These are phyloP conservation scores for Bimuria novae-zelandiae DNA, from an alignment of 2,329 filamentous ascomycete genomes.

Conservation along the genomic window DNA sequence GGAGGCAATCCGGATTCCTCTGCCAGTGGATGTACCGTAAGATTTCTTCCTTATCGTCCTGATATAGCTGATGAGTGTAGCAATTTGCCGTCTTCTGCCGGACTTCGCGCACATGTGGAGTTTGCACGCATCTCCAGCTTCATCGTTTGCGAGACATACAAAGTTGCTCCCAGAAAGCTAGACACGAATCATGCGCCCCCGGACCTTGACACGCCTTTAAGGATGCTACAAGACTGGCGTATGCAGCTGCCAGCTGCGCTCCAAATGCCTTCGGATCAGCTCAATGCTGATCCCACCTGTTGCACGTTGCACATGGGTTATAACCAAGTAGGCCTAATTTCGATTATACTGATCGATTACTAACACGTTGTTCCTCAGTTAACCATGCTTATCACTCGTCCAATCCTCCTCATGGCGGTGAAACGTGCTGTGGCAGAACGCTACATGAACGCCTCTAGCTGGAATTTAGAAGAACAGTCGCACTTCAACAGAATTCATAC, in stretches of 20 bases:
- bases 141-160: constrained; percentile 34
- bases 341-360: not conserved
- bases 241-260: constrained; percentile 21
- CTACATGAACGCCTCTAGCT: constrained; percentile 15
- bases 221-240: constrained; percentile 27
- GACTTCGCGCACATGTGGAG: constrained; percentile 30
- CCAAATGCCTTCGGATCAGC: constrained; percentile 12
- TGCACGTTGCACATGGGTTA: constrained; percentile 30
- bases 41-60: not conserved
- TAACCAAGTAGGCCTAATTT: constrained; percentile 19
- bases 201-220: constrained; percentile 25
- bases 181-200: constrained; percentile 10
- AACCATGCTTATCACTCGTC: constrained; percentile 30
- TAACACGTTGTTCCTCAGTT: constrained; percentile 9
- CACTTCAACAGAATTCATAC: constrained; percentile 18
- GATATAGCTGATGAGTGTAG: constrained; percentile 15
- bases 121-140: constrained; percentile 29
- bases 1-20: constrained; percentile 29
- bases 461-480: constrained; percentile 16
- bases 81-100: constrained; percentile 25
- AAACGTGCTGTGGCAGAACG: constrained; percentile 29
- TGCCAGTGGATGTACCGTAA: constrained; percentile 28
- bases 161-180: constrained; percentile 23
- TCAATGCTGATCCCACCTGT: constrained; percentile 24
- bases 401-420: constrained; percentile 28